Base-by-base conservation (phyloP, 768 basidiomycete species). In the Chalciporus piperatus region DNA sequence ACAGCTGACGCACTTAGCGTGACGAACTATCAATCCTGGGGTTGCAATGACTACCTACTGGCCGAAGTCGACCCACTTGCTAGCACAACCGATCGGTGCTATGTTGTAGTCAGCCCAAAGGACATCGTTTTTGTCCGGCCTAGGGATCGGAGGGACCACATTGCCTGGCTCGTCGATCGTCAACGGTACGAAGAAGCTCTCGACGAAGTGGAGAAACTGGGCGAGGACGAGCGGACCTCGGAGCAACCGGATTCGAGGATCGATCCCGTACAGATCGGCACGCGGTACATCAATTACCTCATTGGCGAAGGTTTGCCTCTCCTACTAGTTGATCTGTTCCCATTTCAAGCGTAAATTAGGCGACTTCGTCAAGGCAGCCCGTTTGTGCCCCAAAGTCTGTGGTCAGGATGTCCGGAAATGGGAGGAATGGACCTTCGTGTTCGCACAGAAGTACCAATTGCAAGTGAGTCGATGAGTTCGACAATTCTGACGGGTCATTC, bases 361-460 rank as follows among this genome's bases (percentile, higher is more conserved):
- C 16, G 75, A 85, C 17, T 98, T 83, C 58, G 71, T 65, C 0
- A 89, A 89, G 61, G 96, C 96, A 1, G 97, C 96, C 0, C 71
- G 76, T 9, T 70, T 97, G 22, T 86, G 84, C 59, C 86, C 92
- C 0, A 93, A 89, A 65, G 92, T 98, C 7, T 89, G 96, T 57
- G 86, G 81, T 4, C 82, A 82, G 40, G 82, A 96, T 59, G 70
- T 77, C 11, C 85, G 84, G 61, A 78, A 81, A n/a, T 99, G 97
- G 97, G 95, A 98, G 64, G 83, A 88, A 59, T 97, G 90, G 90
- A 89, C 98, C 62, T 96, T 97, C 61, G 73, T 81, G 13, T 98
- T 96, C 64, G 89, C 88, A 1, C 83, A 92, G 66, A 81, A 85
- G 59, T 77, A 81, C 22, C 84, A 92, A 51, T 72, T 98, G 14